These are phyloP conservation scores for Naganishia liquefaciens DNA, from an alignment of 1,284 basidiomycete genomes.

Conservation along the genomic window DNA sequence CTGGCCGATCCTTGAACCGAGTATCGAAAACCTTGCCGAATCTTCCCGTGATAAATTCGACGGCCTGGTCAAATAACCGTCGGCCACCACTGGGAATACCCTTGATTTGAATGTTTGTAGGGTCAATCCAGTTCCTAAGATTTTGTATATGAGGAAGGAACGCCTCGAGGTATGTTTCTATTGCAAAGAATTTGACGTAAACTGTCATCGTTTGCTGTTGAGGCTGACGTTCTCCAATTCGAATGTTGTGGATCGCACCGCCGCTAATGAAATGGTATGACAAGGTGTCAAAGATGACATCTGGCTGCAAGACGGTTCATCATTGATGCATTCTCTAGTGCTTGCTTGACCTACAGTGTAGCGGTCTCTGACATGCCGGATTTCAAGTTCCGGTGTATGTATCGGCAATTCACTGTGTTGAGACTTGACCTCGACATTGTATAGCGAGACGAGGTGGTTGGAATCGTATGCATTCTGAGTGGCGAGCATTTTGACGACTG, in stretches of 20 bases:
- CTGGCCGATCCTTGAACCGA: conserved; percentile 20
- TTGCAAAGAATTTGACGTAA: conserved; percentile 16
- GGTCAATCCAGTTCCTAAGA: conserved; percentile 6
- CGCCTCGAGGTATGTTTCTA: conserved; percentile 24
- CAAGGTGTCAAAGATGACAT: conserved; percentile 15
- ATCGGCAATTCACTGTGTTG: conserved; percentile 1
- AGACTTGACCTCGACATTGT: conserved; percentile 23
- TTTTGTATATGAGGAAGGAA: conserved; percentile 20
- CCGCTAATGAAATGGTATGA: conserved; percentile 20
- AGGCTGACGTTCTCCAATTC: conserved; percentile 15
- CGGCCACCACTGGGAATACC: conserved; percentile 18
- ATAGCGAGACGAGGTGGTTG: not conserved
- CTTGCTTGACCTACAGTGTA: not conserved
- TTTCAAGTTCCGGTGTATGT: conserved; percentile 16
- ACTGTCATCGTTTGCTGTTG: conserved; percentile 18
- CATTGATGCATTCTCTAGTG: too few relatives aligned
- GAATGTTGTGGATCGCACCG: conserved; percentile 14
- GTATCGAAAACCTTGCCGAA: conserved; percentile 8
- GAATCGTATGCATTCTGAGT: conserved; percentile 17
- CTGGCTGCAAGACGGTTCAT: conserved; percentile 3
- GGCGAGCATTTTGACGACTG: conserved; percentile 18
- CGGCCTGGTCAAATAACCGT: conserved; percentile 1
- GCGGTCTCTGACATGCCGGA: conserved; percentile 3
- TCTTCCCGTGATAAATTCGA: not conserved
- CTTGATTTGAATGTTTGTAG: conserved; percentile 5